Percentiles rank a stretch among this genome's conserved stretches.
Evolutionary conservation across 352 stramenopile genomes (phyloP).

Genomic region (Halophytophthora batemanensis): DNA sequence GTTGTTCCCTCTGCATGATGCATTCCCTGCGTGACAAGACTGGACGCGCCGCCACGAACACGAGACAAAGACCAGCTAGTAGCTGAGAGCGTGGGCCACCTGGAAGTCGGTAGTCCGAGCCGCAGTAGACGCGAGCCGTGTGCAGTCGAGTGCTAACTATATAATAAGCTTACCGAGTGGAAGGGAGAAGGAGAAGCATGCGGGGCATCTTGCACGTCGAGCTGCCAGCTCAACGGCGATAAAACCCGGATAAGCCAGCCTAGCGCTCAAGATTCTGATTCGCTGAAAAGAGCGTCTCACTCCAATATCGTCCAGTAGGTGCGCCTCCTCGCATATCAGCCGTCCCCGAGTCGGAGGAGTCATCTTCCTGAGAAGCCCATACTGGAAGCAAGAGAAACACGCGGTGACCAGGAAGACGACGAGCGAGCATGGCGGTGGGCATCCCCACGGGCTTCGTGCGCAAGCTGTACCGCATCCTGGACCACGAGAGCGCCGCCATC

Average conservation of each 20-base stretch:
- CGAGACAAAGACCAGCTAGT: too few species aligned
- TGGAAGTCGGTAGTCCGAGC: too few species aligned
- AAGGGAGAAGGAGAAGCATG: too few species aligned
- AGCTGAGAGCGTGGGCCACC: too few species aligned
- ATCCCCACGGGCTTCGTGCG: constrained; percentile 79
- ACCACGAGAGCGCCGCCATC: constrained; percentile 62
- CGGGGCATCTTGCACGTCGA: background rate
- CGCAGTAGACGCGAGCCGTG: too few species aligned
- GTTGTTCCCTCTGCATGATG: background rate
- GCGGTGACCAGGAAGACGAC: background rate
- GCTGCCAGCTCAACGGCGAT: background rate
- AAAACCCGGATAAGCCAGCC: background rate
- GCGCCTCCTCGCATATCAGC: background rate
- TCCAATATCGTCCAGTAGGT: too few species aligned
- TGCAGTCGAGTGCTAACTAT: too few species aligned
- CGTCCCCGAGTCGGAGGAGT: too few species aligned
- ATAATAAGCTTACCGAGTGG: too few species aligned
- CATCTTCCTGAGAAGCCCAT: background rate
- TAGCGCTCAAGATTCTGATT: too few species aligned
- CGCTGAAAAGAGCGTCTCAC: too few species aligned
- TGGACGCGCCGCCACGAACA: background rate
- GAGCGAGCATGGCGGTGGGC: constrained; percentile 26
- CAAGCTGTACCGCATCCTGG: constrained; percentile 81
- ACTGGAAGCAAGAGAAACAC: background rate
- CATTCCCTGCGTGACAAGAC: background rate